Conservation (phyloP, 2,329 filamentous ascomycete genomes). For the Coleophoma cylindrospora region DNA sequence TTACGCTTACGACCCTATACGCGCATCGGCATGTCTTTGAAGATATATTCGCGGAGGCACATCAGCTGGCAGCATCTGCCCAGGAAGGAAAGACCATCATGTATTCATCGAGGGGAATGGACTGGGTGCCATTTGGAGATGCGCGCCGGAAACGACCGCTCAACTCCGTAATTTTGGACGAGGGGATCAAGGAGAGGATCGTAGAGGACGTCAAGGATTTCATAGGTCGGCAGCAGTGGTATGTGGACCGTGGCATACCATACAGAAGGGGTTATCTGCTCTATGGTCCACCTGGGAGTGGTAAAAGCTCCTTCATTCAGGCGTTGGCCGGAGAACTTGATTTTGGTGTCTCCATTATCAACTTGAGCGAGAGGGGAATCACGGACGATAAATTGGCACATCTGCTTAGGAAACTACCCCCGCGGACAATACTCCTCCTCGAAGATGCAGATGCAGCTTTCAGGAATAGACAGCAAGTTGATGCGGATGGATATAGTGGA, state of each 20-base stretch:
- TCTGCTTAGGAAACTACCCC: conserved; percentile 45
- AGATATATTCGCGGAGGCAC: conserved; percentile 82
- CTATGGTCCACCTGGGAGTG: conserved; percentile 70
- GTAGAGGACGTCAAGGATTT: conserved; percentile 47
- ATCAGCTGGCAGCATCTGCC: conserved; percentile 70
- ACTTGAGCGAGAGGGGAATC: conserved; percentile 37
- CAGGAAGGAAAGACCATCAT: conserved; percentile 92
- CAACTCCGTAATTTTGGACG: conserved; percentile 79
- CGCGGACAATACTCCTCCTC: conserved; percentile 48
- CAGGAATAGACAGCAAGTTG: conserved; percentile 55
- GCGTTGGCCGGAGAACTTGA: conserved; percentile 71
- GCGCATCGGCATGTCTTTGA: conserved; percentile 85
- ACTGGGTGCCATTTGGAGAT: conserved; percentile 82
- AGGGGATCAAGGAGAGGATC: conserved; percentile 59
- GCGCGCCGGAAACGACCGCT: conserved; percentile 82
- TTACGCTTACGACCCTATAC: conserved; percentile 89
- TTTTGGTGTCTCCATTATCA: conserved; percentile 47
- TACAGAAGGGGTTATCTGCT: conserved; percentile 76
- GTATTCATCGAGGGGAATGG: conserved; percentile 77
- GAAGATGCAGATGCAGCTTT: conserved; percentile 50
- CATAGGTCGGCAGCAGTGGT: conserved; percentile 75
- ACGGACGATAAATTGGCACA: conserved; percentile 55
- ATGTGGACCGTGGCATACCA: conserved; percentile 70
- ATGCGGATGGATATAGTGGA: conserved; percentile 22
- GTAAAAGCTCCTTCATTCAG: conserved; percentile 92